Evolutionary conservation across 73 alveolate genomes (phyloP), one percentile per base, ranked within the genome.

Genomic region (Paramecium caudatum): DNA sequence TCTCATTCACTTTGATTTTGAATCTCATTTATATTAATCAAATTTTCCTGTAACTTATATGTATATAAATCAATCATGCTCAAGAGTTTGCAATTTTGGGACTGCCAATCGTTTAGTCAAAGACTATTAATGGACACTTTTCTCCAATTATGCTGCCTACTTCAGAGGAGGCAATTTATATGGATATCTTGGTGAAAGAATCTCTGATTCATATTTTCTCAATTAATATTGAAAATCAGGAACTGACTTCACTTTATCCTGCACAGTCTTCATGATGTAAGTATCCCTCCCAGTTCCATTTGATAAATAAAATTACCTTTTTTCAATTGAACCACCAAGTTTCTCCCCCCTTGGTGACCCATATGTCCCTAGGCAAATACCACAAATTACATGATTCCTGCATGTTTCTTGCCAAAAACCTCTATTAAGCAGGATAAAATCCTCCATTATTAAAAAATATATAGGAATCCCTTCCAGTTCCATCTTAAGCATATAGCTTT

Each of bases 1-100:
- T 95, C 65, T 97, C 99, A 17, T 86, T 91, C 78, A 92, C 91
- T 93, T 94, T 95, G 27, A 97, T 90, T 93, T 97, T 97, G 80
- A 97, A 94, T 87, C 97, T 96, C 99, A 97, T 97, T 82, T 92
- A 55, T 10, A 55, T 55, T 55, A 55, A 27, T 43, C 23, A 55
- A 19, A 27, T 27, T 55, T 55, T 55, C 80, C 23, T 55, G 80
- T 55, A 55, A 55, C 80, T 55, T 55, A 55, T 55, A 21, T 23
- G 23, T 21, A 55, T 55, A 4, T 23, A 55, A 55, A 55, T 55
- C 80, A 55, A 55, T 55, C 80, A 55, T 55, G 23, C 23, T 55
- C 80, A 27, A 27, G 46, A 6, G 12, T 3, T 55, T 43, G 41
- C 45, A 27, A 27, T 55, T 55, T 55, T 55, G 80, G 80, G 12